Percentiles rank a stretch among this genome's conserved stretches.
Conservation (phyloP, 164 flowering plant genomes). For the Malania oleifera region DNA sequence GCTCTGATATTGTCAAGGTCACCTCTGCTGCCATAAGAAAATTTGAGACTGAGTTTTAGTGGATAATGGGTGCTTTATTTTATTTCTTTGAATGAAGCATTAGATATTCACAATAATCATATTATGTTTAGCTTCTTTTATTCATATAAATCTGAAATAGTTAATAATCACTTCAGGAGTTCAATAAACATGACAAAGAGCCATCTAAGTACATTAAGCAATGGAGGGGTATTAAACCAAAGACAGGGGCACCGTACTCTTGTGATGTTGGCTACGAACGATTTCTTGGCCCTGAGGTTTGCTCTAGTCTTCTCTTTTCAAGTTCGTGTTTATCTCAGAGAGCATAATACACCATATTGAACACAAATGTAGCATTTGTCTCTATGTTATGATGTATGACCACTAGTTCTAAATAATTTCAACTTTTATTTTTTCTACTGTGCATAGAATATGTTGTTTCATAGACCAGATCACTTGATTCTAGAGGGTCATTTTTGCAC, state of each 20-base stretch:
- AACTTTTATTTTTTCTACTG: no score
- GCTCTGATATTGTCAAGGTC: constrained; percentile 97
- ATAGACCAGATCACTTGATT: no score
- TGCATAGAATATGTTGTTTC: no score
- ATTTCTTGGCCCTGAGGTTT: constrained; percentile 99
- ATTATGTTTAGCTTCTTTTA: neutral
- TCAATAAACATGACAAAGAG: constrained; percentile 91
- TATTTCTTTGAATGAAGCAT: no score
- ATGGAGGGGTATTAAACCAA: constrained; percentile 95
- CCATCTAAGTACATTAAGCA: constrained; percentile 89
- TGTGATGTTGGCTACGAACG: constrained; percentile 98
- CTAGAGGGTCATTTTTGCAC: no score
- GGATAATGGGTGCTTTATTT: constrained; percentile 3
- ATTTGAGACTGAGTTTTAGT: neutral
- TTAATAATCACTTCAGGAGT: constrained; percentile 49
- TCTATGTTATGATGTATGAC: no score
- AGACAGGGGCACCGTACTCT: constrained; percentile 97
- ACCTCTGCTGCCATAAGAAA: neutral
- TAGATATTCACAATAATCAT: neutral
- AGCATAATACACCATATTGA: neutral
- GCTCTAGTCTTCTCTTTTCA: constrained; percentile 11
- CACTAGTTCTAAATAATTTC: no score
- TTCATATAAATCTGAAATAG: neutral
- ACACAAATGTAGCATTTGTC: no score
- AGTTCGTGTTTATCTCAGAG: neutral